Conservation (phyloP, 139 green algal species). For the Asterochloris erici region DNA sequence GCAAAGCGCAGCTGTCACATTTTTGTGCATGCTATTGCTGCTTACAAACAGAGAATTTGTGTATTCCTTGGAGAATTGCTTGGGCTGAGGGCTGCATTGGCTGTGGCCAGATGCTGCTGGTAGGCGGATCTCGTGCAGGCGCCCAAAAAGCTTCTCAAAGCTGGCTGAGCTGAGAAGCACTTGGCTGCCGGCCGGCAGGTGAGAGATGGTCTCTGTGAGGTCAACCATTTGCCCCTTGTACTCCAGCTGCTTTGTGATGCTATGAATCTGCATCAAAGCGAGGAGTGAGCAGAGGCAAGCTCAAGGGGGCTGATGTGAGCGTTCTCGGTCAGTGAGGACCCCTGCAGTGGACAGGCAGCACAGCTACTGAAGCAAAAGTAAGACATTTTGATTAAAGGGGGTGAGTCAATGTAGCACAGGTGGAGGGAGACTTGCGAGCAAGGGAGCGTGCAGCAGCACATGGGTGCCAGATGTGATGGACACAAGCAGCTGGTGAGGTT, state of each 20-base stretch:
- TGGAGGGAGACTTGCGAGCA: background rate
- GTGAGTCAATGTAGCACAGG: background rate
- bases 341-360: background rate
- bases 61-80: too few species aligned
- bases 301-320: background rate
- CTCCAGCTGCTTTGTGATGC: constrained; percentile 14
- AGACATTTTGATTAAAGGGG: background rate
- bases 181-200: constrained; percentile 9
- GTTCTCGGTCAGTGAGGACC: too few species aligned
- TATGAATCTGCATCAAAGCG: constrained; percentile 1
- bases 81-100: background rate
- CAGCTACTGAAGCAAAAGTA: background rate
- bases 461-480: background rate
- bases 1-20: too few species aligned
- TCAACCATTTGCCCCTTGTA: constrained; percentile 5
- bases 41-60: too few species aligned
- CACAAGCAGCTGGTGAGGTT: background rate
- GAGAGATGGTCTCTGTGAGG: constrained; percentile 1
- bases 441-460: background rate
- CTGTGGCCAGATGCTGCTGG: background rate
- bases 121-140: constrained; percentile 3
- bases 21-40: too few species aligned
- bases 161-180: constrained; percentile 1
- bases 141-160: background rate
- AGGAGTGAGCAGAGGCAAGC: background rate